These are phyloP conservation scores for Crithidia bombi DNA, from an alignment of 208 protist species.

Conservation along the genomic window DNA sequence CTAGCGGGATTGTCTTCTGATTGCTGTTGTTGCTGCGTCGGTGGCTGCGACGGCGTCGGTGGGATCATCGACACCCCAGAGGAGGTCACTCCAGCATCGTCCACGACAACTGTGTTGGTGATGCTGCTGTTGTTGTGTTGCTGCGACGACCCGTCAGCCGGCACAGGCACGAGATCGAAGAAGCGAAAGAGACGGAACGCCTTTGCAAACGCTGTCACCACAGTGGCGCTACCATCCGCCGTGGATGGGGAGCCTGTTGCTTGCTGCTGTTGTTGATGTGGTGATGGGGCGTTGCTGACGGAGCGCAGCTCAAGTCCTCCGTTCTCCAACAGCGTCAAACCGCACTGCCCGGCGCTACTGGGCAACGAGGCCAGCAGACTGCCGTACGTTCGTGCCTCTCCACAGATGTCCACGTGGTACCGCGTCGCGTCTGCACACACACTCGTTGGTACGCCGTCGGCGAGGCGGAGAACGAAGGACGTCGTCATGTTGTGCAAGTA, in stretches of 20 bases:
- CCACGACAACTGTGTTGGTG: background rate
- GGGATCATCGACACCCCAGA: background rate
- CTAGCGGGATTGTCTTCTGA: background rate
- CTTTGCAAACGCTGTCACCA: conserved; percentile 31
- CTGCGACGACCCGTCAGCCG: background rate
- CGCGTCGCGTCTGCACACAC: conserved; percentile 14
- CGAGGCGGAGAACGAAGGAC: conserved; percentile 47
- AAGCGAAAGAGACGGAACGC: conserved; percentile 35
- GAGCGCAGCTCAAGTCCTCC: conserved; percentile 50
- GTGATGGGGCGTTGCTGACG: conserved; percentile 14
- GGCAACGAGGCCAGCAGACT: conserved; percentile 52
- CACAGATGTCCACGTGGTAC: conserved; percentile 59
- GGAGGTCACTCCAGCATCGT: background rate
- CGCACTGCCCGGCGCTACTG: conserved; percentile 31
- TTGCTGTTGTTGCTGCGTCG: conserved; percentile 13
- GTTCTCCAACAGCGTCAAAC: conserved; percentile 37
- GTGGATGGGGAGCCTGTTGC: background rate
- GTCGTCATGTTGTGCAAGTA: conserved; percentile 41
- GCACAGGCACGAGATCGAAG: conserved; percentile 7
- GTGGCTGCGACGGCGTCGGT: conserved; percentile 9
- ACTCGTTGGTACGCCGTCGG: conserved; percentile 38
- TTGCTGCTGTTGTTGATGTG: conserved; percentile 8
- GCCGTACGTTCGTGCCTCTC: conserved; percentile 38
- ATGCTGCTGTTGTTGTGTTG: background rate
- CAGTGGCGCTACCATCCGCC: conserved; percentile 16